These are phyloP conservation scores for Cercophora samala DNA, from an alignment of 495 filamentous ascomycete genomes.

Conservation along the genomic window DNA sequence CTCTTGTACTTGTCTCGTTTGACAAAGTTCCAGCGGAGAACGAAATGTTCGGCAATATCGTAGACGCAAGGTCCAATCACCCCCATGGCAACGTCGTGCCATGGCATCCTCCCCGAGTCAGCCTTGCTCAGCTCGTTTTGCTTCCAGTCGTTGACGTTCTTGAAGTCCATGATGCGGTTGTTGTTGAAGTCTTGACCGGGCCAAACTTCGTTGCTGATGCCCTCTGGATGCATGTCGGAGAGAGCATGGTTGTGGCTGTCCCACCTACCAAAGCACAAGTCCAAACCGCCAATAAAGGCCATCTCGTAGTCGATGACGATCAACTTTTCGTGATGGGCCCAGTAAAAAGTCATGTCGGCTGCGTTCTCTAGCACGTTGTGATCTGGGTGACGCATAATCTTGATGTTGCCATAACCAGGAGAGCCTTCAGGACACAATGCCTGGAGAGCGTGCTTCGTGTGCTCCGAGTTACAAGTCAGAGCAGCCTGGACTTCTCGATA, in stretches of 20 bases:
- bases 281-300: constrained; percentile 89
- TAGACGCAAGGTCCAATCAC: constrained; percentile 84
- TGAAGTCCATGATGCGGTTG: constrained; percentile 93
- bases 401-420: constrained; percentile 81
- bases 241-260: constrained; percentile 80
- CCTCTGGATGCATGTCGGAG: constrained; percentile 82
- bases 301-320: constrained; percentile 87
- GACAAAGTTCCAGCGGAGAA: constrained; percentile 92
- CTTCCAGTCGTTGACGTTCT: constrained; percentile 87
- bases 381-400: constrained; percentile 87
- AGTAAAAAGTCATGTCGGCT: constrained; percentile 96
- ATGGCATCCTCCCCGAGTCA: constrained; percentile 93
- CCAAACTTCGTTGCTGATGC: constrained; percentile 80
- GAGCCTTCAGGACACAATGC: constrained; percentile 75
- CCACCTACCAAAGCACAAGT: constrained; percentile 97
- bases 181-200: constrained; percentile 96
- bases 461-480: constrained; percentile 84
- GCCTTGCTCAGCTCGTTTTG: constrained; percentile 88
- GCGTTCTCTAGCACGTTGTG: constrained; percentile 93
- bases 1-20: constrained; percentile 99
- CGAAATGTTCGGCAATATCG: constrained; percentile 95
- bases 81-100: constrained; percentile 94
- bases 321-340: constrained; percentile 97
- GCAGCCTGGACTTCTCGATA: constrained; percentile 88
- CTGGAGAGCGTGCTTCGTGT: constrained; percentile 86